A percentile compares a stretch with the other conserved stretches of the same genome.
These are phyloP conservation scores for Oryza meyeriana DNA, from an alignment of 176 grass and related monocot genomes.

Conservation along the genomic window DNA sequence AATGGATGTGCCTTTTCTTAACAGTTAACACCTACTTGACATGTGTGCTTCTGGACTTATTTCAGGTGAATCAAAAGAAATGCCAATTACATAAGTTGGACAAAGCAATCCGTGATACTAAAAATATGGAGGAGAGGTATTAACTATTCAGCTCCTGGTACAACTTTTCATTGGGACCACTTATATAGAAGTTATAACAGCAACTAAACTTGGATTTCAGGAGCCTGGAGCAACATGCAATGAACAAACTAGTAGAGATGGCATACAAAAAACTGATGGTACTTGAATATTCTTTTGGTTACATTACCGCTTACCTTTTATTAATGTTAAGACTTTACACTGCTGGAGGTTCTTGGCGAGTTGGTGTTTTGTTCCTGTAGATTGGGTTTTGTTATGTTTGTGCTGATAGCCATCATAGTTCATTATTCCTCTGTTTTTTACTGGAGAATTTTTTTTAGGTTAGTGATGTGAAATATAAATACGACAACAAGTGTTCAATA, in stretches of 20 bases:
- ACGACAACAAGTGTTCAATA: background rate
- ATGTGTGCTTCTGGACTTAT: conserved; percentile 14
- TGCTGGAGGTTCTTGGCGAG: no score
- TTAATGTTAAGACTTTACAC: conserved; percentile 2
- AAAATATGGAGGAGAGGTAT: conserved; percentile 69
- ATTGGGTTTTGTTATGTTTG: no score
- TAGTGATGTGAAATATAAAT: background rate
- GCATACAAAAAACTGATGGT: conserved; percentile 66
- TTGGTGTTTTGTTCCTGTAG: no score
- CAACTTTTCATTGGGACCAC: background rate
- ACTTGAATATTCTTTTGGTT: conserved; percentile 41
- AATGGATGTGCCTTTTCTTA: conserved; percentile 11
- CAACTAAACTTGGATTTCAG: conserved; percentile 40
- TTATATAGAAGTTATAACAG: conserved; percentile 4
- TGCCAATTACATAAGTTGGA: conserved; percentile 51
- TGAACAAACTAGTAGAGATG: conserved; percentile 70
- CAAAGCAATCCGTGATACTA: conserved; percentile 47
- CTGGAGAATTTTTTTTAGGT: no score
- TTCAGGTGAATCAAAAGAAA: conserved; percentile 56
- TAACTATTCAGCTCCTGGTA: conserved; percentile 5
- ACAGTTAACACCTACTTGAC: background rate
- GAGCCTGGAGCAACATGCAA: conserved; percentile 52
- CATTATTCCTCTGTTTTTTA: no score
- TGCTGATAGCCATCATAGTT: no score
- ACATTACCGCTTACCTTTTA: background rate